Conservation (phyloP, 768 basidiomycete species). For the Hydnomerulius pinastri region DNA sequence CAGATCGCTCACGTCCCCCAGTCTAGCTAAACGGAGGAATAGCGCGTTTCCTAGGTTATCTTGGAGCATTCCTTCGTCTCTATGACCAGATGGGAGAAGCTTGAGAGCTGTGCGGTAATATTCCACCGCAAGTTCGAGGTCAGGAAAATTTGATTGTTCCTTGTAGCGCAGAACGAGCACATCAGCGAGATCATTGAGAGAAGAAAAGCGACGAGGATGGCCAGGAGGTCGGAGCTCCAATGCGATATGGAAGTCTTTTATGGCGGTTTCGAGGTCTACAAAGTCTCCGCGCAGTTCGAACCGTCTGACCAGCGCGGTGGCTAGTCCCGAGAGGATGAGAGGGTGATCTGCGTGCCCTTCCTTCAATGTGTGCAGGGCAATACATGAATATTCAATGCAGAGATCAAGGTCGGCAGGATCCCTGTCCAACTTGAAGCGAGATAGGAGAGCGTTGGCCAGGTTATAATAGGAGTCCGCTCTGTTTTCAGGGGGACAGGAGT, state of each 20-base stretch:
- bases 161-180: constrained; percentile 30
- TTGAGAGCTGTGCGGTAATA: constrained; percentile 24
- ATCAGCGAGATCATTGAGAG: constrained; percentile 29
- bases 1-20: constrained; percentile 16
- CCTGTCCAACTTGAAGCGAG: constrained; percentile 25
- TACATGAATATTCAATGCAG: constrained; percentile 21
- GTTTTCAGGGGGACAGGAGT: constrained; percentile 18
- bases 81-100: constrained; percentile 15
- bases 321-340: constrained; percentile 22
- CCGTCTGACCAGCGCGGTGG: constrained; percentile 24
- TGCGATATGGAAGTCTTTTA: constrained; percentile 23
- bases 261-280: constrained; percentile 29
- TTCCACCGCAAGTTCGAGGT: constrained; percentile 30
- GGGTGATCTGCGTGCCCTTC: constrained; percentile 17
- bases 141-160: constrained; percentile 14
- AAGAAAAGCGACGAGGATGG: constrained; percentile 13
- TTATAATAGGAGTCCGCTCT: constrained; percentile 25
- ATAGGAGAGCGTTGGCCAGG: constrained; percentile 32
- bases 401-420: constrained; percentile 22
- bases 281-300: constrained; percentile 16
- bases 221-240: constrained; percentile 18
- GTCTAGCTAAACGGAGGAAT: constrained; percentile 23
- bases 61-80: constrained; percentile 15
- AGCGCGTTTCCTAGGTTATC: constrained; percentile 26
- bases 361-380: constrained; percentile 18